phyloP scores from a whole-genome alignment of 257 asterid genomes.

The Jacaranda mimosifolia region DNA sequence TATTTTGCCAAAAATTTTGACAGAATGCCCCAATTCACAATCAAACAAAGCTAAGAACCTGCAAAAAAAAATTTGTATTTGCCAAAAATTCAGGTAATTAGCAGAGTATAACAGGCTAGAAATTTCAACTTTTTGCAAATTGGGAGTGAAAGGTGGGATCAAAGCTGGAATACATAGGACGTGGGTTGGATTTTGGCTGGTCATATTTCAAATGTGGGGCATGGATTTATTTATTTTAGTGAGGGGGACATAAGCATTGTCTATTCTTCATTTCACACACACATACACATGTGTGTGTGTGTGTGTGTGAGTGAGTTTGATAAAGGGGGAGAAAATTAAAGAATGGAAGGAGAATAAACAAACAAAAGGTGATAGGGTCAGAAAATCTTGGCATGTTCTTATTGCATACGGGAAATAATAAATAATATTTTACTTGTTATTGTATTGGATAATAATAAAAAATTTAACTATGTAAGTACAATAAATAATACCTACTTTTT shows the following conservation, averaged over 20 bases:
- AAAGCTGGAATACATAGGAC: slow-evolving; percentile 45
- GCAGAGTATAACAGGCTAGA: background rate
- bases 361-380: slow-evolving; percentile 34
- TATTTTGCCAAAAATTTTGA: too few species aligned
- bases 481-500: too few species aligned
- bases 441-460: too few species aligned
- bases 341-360: slow-evolving; percentile 21
- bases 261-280: slow-evolving; percentile 5
- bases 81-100: background rate
- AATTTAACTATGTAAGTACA: too few species aligned
- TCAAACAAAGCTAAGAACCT: too few species aligned
- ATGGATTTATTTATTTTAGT: slow-evolving; percentile 11
- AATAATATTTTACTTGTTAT: background rate
- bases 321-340: too few species aligned
- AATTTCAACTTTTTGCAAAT: background rate
- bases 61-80: too few species aligned
- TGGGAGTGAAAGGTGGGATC: slow-evolving; percentile 13
- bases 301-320: too few species aligned
- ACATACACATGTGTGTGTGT: slow-evolving; percentile 3
- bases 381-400: slow-evolving; percentile 42
- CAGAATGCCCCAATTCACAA: too few species aligned
- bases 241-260: background rate
- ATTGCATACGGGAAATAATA: background rate
- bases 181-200: slow-evolving; percentile 46
- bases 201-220: slow-evolving; percentile 36